Evolutionary conservation across 1,139 yeast species (phyloP), one percentile per base, ranked within the genome.

Genomic region (Sugiyamaella grinbergsii): DNA sequence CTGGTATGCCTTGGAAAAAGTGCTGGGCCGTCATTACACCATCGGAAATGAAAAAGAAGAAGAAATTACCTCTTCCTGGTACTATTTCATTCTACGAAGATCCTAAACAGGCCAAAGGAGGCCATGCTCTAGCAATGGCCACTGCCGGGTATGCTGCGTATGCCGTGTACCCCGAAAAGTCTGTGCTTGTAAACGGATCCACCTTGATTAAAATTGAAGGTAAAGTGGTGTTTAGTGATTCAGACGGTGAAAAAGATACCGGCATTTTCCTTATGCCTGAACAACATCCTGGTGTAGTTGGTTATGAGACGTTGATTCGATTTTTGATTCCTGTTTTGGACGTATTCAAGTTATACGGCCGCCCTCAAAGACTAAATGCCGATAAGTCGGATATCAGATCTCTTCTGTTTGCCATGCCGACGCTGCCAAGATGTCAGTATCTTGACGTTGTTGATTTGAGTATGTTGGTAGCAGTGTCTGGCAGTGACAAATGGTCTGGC

Each of bases 1-100:
- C 94, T 15, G 98, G 98, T 31, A 89, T 89, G 95, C 96, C 97
- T 1, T 93, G 98, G 97, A 87, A 85, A 64, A 78, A 95, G 56
- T 91, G 96, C 65, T 93, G 80, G 74, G 93, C 95, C 1, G 96
- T 90, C n/a, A 80, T 91, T 51, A 89, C 91, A 55, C 97, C 96
- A 6, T 71, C 71, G 6, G 66, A 60, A 31, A 60, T 71, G 63
- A 69, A 82, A 67, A 68, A 72, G 64, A 63, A 64, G 58, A 59
- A 73, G 67, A 62, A 71, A 66, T 51, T 72, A 63, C 59, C 63
- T 5, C 60, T 60, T 4, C 58, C 63, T 8, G 76, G 76, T 10
- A 64, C 70, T 28, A 64, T 73, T 32, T 68, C 71, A 15, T 71
- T 73, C 47, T 72, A 61, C 55, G 72, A 70, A 31, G 68, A 67